A percentile compares a stretch with the other conserved stretches of the same genome.
Conservation (phyloP, 1,284 basidiomycete species). For the Cystobasidiaceae sp. region DNA sequence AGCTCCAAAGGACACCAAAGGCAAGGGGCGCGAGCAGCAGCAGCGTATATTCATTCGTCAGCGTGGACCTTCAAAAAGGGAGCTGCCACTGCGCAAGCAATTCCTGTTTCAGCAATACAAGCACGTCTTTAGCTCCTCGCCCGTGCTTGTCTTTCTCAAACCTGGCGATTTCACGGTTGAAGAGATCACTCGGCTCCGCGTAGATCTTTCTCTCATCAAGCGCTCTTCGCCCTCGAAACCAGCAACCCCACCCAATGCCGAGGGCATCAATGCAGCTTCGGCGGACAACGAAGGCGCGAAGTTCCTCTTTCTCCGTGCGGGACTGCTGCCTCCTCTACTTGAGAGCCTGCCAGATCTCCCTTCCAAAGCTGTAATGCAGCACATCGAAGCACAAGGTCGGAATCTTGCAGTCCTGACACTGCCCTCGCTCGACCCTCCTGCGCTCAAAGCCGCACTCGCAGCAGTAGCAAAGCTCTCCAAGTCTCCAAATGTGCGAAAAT, state of each 20-base stretch:
- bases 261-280: slow-evolving; percentile 4
- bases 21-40: slow-evolving; percentile 2
- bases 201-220: slow-evolving; percentile 44
- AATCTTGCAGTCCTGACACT: slow-evolving; percentile 46
- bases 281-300: slow-evolving; percentile 32
- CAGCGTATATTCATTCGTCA: not conserved
- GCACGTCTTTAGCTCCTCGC: slow-evolving; percentile 45
- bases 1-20: not conserved
- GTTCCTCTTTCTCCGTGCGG: slow-evolving; percentile 47
- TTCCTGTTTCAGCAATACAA: slow-evolving; percentile 47
- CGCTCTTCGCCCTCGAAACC: slow-evolving; percentile 34
- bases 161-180: slow-evolving; percentile 47
- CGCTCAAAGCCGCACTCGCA: slow-evolving; percentile 45
- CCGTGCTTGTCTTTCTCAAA: slow-evolving; percentile 49
- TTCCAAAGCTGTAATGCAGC: slow-evolving; percentile 32
- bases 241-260: slow-evolving; percentile 5
- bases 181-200: slow-evolving; percentile 45
- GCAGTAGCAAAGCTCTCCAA: slow-evolving; percentile 42
- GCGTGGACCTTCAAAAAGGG: not conserved
- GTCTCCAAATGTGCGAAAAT: slow-evolving; percentile 20
- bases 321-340: slow-evolving; percentile 44
- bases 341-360: slow-evolving; percentile 9
- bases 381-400: slow-evolving; percentile 42
- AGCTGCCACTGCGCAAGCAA: slow-evolving; percentile 45
- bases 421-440: slow-evolving; percentile 47